Evolutionary conservation across 2,329 filamentous ascomycete genomes (phyloP).

Genomic region (Phyllosticta paracitricarpa): DNA sequence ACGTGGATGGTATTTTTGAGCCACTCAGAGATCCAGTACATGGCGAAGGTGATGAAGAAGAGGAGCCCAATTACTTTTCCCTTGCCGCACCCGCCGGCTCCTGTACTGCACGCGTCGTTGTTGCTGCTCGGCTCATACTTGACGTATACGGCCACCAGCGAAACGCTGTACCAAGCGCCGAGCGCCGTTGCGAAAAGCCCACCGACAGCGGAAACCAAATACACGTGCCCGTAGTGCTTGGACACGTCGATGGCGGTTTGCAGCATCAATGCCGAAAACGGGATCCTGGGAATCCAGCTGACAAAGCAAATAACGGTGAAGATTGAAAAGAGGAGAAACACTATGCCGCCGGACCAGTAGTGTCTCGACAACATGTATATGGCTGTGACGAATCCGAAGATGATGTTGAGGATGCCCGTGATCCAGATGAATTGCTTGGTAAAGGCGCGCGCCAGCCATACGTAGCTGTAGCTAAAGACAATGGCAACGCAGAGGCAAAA

Average conservation of each 20-base stretch:
- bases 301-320: constrained; percentile 78
- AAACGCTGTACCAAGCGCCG: constrained; percentile 77
- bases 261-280: constrained; percentile 84
- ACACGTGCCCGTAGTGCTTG: constrained; percentile 75
- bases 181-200: constrained; percentile 67
- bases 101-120: constrained; percentile 46
- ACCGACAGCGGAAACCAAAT: constrained; percentile 73
- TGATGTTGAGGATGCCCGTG: constrained; percentile 79
- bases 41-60: constrained; percentile 80
- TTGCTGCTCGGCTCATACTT: constrained; percentile 59
- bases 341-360: constrained; percentile 77
- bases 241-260: constrained; percentile 77
- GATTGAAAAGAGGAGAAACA: constrained; percentile 72
- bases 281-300: constrained; percentile 82
- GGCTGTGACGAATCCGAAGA: constrained; percentile 73
- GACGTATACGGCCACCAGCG: constrained; percentile 75
- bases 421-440: constrained; percentile 91
- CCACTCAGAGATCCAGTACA: constrained; percentile 90
- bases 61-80: constrained; percentile 76
- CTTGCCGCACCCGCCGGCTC: constrained; percentile 55
- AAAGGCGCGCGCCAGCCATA: constrained; percentile 64
- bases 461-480: constrained; percentile 66
- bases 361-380: constrained; percentile 69
- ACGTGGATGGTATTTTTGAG: constrained; percentile 81
- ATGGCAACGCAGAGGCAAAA: constrained; percentile 68